These are phyloP conservation scores for Diaporthe nobilis DNA, from an alignment of 2,329 filamentous ascomycete species.

Conservation along the genomic window DNA sequence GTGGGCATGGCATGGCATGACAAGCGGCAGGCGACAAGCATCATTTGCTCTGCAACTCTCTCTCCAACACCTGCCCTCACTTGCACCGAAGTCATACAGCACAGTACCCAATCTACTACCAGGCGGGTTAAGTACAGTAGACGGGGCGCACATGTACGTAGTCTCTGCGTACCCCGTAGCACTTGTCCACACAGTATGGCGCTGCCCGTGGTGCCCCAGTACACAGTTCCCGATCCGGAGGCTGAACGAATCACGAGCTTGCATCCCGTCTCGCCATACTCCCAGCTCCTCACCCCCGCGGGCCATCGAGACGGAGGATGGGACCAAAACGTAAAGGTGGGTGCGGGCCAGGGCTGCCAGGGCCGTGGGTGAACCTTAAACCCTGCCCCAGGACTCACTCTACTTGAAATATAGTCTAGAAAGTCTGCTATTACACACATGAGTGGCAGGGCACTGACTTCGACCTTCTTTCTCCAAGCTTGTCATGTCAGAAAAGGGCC, in stretches of 20 bases:
- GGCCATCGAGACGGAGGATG: constrained; percentile 12
- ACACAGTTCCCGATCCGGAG: not conserved
- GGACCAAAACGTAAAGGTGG: constrained; percentile 29
- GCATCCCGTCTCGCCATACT: constrained; percentile 6
- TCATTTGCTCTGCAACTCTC: not conserved
- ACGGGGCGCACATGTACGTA: not conserved
- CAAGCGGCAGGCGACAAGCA: not conserved
- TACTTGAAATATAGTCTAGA: not conserved
- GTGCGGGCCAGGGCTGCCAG: constrained; percentile 26
- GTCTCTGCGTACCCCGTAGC: constrained; percentile 17
- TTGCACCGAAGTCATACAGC: not conserved
- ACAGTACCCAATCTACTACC: not conserved
- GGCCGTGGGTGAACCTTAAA: constrained; percentile 23
- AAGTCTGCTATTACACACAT: not conserved
- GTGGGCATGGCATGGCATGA: constrained; percentile 2
- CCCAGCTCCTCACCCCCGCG: not conserved
- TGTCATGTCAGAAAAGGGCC: not conserved
- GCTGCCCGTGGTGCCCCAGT: constrained; percentile 9
- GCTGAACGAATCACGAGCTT: constrained; percentile 33
- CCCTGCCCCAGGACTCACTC: not conserved
- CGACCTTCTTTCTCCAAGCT: not conserved
- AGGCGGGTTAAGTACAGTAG: not conserved
- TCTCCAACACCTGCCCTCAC: not conserved
- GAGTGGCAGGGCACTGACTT: not conserved
- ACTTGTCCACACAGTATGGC: constrained; percentile 24